These are phyloP conservation scores for Mallotus nudiflorus DNA, from an alignment of 345 rosid genomes.

Conservation along the genomic window DNA sequence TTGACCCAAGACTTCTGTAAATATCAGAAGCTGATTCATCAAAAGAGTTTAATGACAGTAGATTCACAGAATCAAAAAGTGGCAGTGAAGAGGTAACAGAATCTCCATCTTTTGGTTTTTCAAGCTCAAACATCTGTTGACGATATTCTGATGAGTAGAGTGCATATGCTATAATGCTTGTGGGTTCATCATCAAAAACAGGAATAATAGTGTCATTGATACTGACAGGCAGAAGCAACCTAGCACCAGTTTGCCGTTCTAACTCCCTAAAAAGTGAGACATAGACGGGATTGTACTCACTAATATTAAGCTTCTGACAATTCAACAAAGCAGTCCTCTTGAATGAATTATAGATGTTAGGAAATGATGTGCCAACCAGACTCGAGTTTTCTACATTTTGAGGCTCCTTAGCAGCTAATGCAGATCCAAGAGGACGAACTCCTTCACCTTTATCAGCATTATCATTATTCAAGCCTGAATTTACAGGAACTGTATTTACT, in stretches of 20 bases:
- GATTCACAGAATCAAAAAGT: conserved; percentile 55
- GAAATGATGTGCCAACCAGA: conserved; percentile 40
- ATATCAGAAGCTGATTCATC: conserved; percentile 28
- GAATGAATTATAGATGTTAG: conserved; percentile 46
- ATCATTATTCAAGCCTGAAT: conserved; percentile 19
- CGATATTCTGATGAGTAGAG: conserved; percentile 35
- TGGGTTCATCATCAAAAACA: conserved; percentile 33
- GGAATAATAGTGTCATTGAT: conserved; percentile 28
- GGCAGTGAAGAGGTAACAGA: conserved; percentile 39
- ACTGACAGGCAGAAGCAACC: conserved; percentile 24
- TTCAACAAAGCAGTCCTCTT: conserved; percentile 39
- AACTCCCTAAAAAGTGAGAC: conserved; percentile 18
- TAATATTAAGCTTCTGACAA: conserved; percentile 50
- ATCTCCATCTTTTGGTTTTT: conserved; percentile 57
- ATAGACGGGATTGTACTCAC: conserved; percentile 33
- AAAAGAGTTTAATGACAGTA: conserved; percentile 12
- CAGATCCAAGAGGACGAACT: conserved; percentile 22
- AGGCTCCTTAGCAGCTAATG: conserved; percentile 25
- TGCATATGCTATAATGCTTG: conserved; percentile 30
- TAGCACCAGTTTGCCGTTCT: conserved; percentile 18
- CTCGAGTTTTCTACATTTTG: conserved; percentile 28
- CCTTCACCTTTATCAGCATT: conserved; percentile 32
- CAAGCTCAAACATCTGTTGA: conserved; percentile 60
- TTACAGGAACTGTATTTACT: conserved; percentile 25
- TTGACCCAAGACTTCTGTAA: conserved; percentile 24